Base-by-base conservation (phyloP, 2,329 filamentous ascomycete species). In the Neonectria magnoliae region DNA sequence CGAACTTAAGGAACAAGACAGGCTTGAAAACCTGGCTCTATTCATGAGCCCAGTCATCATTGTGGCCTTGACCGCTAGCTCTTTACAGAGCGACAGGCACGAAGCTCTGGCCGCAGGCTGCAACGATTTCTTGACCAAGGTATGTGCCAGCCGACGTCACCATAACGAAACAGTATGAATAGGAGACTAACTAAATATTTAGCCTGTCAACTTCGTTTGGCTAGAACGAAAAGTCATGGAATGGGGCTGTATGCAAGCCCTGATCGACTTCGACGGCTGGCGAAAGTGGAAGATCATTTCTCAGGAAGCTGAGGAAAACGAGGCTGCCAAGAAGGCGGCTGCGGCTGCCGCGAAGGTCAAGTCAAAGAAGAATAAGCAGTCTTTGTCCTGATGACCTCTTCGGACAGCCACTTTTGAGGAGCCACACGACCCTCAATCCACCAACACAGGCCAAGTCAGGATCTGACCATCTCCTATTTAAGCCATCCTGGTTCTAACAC, bases 21-120 rank as follows among this genome's bases (percentile, higher is more conserved):
- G 88, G 68, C 84, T 95, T 4, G 83, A 86, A 42, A 91, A 91
- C 69, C 85, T 83, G 38, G 83, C 87, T 25, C 80, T 96, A 55
- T 98, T 98, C 85, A 98, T 98, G 80, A 97, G 93, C 70, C 95
- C 96, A 0, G 94, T 99, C 73, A 98, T 98, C 75, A 98, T 99
- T 72, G 96, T 99, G 20, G 96, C 96, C 4, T 85, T 99, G 74
- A 99, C 96, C 29, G 96, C 96, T 11, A 97, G 93, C 73, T 97
- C 93, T 66, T 82, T 99, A 75, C 95, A 98, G 80, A 97, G 93
- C 76, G 96, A 99, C 82, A 88, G 96, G 70, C 94, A 98, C 76
- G 94, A 98, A 78, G 96, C 96, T 4, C 82, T 98, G 73, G 95
- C 95, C 29, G 96, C 95, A 42, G 96, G 96, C 5, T 98, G 96